Base-by-base conservation (phyloP, 176 grass and related monocot genomes). In the Triticum turgidum region DNA sequence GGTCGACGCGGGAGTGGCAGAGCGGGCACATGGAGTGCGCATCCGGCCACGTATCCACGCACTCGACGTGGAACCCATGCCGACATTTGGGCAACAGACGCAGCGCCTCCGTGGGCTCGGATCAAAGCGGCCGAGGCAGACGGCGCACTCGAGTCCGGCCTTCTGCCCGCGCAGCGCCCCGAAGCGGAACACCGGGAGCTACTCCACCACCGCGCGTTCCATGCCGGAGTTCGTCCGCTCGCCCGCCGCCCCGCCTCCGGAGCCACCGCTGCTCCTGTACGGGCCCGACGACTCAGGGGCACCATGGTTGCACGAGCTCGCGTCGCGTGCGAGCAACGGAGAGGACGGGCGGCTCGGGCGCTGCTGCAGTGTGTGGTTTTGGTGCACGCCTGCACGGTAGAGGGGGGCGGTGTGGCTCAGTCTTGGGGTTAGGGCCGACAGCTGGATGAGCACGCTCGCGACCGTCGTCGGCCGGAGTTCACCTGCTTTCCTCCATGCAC, bases 31-130 rank as follows among this genome's bases (percentile, higher is more conserved):
- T 99, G 32, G 92, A 96, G 88, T 99, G 97, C 17, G 94, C 94
- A 76, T 99, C 97, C 4, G 96, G 94, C 97, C 97, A 99, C 21
- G 94, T 99, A 59, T 99, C 97, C 5, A 99, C 97, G 82, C 97
- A 99, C 78, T 99, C 97, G 39, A 99, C 94, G 79, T 99, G 97
- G 86, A 99, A 99, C 0, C 90, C 94, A 25, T 99, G 97, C 20
- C 89, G 90, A 74, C 97, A 99, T 49, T 99, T 99, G 5, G 97
- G 97, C 14, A 99, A 88, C 45, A 99, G 74, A 45, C 97, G 72
- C 2, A 99, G 80, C 37, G 90, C 87, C 86, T 99, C 97, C 0
- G 90, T 37, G 20, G 89, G 85, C 86, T 94, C 94, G 85, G 24
- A 24, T 24, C 24, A 0, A 99, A 99, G 14, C 88, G 82, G 76